Base-by-base conservation (phyloP, 2,329 filamentous ascomycete genomes). In the Trichoderma atrobrunneum region DNA sequence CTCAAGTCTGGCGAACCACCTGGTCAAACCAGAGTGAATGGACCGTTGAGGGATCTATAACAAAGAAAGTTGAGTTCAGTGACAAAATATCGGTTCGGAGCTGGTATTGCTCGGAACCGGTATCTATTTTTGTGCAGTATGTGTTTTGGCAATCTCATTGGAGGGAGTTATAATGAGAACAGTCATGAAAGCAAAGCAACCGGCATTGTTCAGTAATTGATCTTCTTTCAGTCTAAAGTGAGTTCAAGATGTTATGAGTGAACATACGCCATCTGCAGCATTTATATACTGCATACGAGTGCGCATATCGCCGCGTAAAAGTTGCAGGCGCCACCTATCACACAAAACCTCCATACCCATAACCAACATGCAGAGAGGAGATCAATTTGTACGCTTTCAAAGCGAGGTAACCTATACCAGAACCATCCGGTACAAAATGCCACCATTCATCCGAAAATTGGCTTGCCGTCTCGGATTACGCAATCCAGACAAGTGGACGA, bases 1-100 rank as follows among this genome's bases (percentile, higher is more conserved):
- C 72, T 80, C 10, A 80, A 77, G 62, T 75, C 77, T 32, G 79
- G 79, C 43, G 78, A 78, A 60, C 72, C 79, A 7, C 70, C 67
- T 21, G 74, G 73, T 24, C 24, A 59, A n/a, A 71, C 75, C 51
- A 74, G 73, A 11, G 43, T 76, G 12, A 71, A 77, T 39, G 72
- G 73, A 14, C 63, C 74, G 7, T 57, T 60, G 8, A 72, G 68
- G 21, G 65, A 62, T 65, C 68, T 72, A 28, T 78, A 43, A 76
- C 12, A 24, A 54, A 5, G 26, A 32, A 18, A 21, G 21, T 10
- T 28, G 26, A 21, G 7, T 18, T 16, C 16, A 7, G 5, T 34
- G n/a, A 48, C 6, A 3, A 32, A 34, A 34, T n/a, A 14, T 30
- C 26, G 36, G 36, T 18, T 18, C 7, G 3, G 18, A 24, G 18